phyloP scores from a whole-genome alignment of 1,139 yeast species.

The Lodderomyces metapsilosis region DNA sequence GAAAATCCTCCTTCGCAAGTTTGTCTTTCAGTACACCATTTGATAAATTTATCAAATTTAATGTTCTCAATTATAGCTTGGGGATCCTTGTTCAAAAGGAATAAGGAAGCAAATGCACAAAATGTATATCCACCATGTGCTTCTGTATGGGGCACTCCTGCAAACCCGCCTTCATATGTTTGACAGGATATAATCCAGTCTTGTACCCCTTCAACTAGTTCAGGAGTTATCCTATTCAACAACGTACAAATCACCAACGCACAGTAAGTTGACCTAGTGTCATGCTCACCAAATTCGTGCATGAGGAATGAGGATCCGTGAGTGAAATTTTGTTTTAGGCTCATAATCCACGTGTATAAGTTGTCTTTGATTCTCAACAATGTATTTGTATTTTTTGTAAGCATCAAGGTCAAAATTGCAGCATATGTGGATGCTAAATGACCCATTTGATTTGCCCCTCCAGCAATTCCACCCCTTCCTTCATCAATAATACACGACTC shows the following conservation, averaged over 20 bases:
- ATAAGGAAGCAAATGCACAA: constrained; percentile 79
- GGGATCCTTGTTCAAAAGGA: constrained; percentile 16
- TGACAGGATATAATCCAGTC: constrained; percentile 75
- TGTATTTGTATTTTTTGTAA: constrained; percentile 44
- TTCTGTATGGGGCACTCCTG: constrained; percentile 77
- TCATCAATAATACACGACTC: constrained; percentile 26
- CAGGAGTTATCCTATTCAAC: constrained; percentile 61
- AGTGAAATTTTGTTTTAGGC: constrained; percentile 44
- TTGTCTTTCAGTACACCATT: constrained; percentile 77
- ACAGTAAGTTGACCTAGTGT: constrained; percentile 85
- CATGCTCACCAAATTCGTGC: constrained; percentile 81
- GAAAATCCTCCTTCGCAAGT: constrained; percentile 78
- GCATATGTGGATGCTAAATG: constrained; percentile 90
- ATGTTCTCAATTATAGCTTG: constrained; percentile 2
- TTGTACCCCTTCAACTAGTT: constrained; percentile 51
- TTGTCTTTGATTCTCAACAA: constrained; percentile 25
- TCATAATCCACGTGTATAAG: constrained; percentile 64
- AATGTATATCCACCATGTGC: constrained; percentile 98
- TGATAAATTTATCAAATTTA: constrained; percentile 35
- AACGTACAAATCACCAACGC: constrained; percentile 74
- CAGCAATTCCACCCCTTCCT: constrained; percentile 75
- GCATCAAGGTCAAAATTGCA: constrained; percentile 60
- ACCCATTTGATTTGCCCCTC: constrained; percentile 77
- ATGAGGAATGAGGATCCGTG: constrained; percentile 73
- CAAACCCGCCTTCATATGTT: constrained; percentile 94